phyloP scores from a whole-genome alignment of 306 rosid genomes.

The Citrullus colocynthis region DNA sequence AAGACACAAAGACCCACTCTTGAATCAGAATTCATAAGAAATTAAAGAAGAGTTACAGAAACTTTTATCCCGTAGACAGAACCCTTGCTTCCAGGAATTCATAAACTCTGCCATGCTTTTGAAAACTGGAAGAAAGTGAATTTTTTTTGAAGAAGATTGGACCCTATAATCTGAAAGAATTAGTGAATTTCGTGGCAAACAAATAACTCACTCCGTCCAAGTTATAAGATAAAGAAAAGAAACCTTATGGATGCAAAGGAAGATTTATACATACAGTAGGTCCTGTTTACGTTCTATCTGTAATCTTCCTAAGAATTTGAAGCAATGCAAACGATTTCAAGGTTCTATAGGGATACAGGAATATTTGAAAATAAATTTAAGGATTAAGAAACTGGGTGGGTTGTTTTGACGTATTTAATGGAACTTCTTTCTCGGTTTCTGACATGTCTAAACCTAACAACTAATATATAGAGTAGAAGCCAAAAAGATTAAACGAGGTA shows the following conservation, averaged over 20 bases:
- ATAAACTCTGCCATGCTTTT: background rate
- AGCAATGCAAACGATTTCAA: background rate
- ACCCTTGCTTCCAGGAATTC: background rate
- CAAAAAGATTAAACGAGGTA: background rate
- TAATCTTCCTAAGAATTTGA: background rate
- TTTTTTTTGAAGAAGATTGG: background rate
- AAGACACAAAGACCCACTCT: background rate
- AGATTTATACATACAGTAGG: background rate
- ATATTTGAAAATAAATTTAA: too few relatives aligned
- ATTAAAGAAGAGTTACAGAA: background rate
- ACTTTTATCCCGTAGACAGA: background rate
- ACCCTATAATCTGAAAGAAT: background rate
- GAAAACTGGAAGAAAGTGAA: too few relatives aligned
- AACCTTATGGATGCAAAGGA: background rate
- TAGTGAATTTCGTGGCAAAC: background rate
- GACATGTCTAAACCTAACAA: background rate
- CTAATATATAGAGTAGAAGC: background rate
- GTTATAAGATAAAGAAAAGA: background rate
- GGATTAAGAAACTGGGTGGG: too few relatives aligned
- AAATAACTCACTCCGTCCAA: background rate
- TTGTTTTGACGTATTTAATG: too few relatives aligned
- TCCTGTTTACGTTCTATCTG: background rate
- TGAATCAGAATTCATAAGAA: too few relatives aligned
- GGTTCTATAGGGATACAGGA: too few relatives aligned
- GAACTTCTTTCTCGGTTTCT: too few relatives aligned